phyloP scores from a whole-genome alignment of 352 stramenopile genomes.

The Chrysophaeum taylorii region DNA sequence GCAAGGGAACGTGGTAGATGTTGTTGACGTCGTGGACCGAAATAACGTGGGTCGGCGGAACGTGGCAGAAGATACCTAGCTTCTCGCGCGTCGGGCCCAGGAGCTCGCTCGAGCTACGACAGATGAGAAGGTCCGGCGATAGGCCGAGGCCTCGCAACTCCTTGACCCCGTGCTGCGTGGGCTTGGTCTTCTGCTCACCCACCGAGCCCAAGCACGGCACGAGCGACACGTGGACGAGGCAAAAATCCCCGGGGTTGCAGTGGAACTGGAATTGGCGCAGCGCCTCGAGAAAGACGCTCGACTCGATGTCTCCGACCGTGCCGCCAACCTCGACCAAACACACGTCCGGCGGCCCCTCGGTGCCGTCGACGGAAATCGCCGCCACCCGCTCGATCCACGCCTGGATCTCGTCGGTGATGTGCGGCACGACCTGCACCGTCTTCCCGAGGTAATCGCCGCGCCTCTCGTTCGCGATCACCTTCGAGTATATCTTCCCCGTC shows the following conservation, averaged over 20 bases:
- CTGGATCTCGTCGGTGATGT: constrained; percentile 74
- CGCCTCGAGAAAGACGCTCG: constrained; percentile 97
- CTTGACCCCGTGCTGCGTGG: constrained; percentile 97
- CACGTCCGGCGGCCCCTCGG: constrained; percentile 70
- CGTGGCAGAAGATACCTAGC: constrained; percentile 97
- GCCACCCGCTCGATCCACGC: constrained; percentile 96
- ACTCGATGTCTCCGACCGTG: constrained; percentile 99
- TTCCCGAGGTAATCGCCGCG: constrained; percentile 95
- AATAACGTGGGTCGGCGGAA: constrained; percentile 81
- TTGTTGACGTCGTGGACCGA: constrained; percentile 98
- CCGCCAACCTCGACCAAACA: constrained; percentile 98
- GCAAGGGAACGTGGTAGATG: constrained; percentile 98
- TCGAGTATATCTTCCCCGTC: constrained; percentile 93
- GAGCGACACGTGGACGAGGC: constrained; percentile 96
- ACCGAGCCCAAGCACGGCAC: constrained; percentile 94
- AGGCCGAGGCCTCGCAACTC: constrained; percentile 90
- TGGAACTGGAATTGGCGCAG: constrained; percentile 94
- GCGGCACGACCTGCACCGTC: constrained; percentile 83
- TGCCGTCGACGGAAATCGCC: constrained; percentile 79
- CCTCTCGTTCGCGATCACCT: constrained; percentile 89
- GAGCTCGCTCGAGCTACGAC: constrained; percentile 77
- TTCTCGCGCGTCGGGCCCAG: constrained; percentile 82
- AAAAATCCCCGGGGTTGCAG: constrained; percentile 94
- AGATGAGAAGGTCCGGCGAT: constrained; percentile 93
- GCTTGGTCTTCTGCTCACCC: constrained; percentile 99